Conservation (phyloP, 139 green algal species). For the Haematococcus lacustris region DNA sequence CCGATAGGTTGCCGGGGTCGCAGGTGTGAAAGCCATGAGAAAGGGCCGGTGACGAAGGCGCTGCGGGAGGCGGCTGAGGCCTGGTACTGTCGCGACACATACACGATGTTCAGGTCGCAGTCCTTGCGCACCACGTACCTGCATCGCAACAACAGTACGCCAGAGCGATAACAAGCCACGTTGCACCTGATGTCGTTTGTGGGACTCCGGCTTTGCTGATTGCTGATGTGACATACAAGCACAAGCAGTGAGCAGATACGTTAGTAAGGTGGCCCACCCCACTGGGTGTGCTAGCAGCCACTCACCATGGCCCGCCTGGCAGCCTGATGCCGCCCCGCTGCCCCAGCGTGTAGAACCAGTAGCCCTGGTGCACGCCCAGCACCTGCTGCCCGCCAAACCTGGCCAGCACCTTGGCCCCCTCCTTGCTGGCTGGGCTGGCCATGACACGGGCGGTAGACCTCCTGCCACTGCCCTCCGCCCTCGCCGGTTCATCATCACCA, state of each 20-base stretch:
- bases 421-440: too few species aligned
- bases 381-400: constrained; percentile 5
- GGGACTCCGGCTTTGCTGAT: too few species aligned
- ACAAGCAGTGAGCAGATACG: too few species aligned
- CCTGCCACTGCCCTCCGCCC: too few species aligned
- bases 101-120: constrained; percentile 72
- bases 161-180: too few species aligned
- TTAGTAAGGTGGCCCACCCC: too few species aligned
- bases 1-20: background rate
- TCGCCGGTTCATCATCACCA: too few species aligned
- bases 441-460: too few species aligned
- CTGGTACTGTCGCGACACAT: constrained; percentile 70
- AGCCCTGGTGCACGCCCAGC: constrained; percentile 52
- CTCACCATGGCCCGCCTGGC: constrained; percentile 85
- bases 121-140: constrained; percentile 94
- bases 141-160: background rate
- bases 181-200: too few species aligned
- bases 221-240: too few species aligned
- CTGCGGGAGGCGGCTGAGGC: constrained; percentile 23
- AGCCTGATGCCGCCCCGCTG: constrained; percentile 89
- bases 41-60: constrained; percentile 47
- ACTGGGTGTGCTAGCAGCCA: too few species aligned
- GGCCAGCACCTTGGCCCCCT: background rate
- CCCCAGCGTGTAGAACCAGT: constrained; percentile 97
- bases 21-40: constrained; percentile 23